Conservation (phyloP, 306 rosid species). For the Castanea mollissima region DNA sequence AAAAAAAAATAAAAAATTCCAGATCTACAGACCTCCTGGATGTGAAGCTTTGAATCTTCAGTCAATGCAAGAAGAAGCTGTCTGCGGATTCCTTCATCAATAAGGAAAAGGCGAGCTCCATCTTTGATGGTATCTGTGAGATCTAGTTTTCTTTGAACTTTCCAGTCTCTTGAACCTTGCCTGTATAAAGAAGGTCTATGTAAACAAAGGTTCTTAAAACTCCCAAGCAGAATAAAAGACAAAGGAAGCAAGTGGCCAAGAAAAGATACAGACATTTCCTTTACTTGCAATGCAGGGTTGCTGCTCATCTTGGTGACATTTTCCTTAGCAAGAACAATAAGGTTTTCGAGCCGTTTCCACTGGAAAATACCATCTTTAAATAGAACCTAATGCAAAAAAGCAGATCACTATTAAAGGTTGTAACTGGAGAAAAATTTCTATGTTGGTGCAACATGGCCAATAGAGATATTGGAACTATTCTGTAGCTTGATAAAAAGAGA, state of each 20-base stretch:
- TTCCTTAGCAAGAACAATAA: slow-evolving; percentile 92
- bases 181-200: slow-evolving; percentile 35
- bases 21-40: slow-evolving; percentile 70
- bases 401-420: slow-evolving; percentile 11
- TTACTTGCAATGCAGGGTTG: slow-evolving; percentile 85
- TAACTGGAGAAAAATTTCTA: background rate
- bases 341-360: slow-evolving; percentile 98
- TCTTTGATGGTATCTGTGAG: slow-evolving; percentile 96
- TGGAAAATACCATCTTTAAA: slow-evolving; percentile 95
- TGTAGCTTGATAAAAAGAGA: background rate
- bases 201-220: slow-evolving; percentile 25
- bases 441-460: background rate
- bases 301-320: slow-evolving; percentile 93
- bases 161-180: slow-evolving; percentile 47
- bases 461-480: background rate
- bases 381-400: slow-evolving; percentile 57
- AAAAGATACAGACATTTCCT: slow-evolving; percentile 50
- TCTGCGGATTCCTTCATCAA: slow-evolving; percentile 87
- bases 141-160: slow-evolving; percentile 66
- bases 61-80: slow-evolving; percentile 96
- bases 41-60: slow-evolving; percentile 94
- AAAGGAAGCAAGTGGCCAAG: slow-evolving; percentile 7
- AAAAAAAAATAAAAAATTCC: slow-evolving; percentile 9
- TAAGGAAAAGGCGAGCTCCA: slow-evolving; percentile 86
- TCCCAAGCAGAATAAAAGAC: slow-evolving; percentile 20